Base-by-base conservation (phyloP, 345 rosid genomes). In the Brassica incana region DNA sequence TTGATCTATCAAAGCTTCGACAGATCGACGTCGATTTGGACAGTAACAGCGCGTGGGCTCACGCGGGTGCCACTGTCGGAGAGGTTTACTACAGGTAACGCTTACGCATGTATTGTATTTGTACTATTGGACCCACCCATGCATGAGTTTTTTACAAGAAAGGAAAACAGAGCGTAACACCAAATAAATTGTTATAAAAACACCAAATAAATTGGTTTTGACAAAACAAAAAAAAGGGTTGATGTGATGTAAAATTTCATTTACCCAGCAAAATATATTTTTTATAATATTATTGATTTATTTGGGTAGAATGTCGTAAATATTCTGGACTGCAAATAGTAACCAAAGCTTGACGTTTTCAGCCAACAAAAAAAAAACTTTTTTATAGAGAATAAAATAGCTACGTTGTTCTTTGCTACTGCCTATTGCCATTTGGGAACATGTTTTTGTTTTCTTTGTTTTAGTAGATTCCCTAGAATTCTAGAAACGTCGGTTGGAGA, bases 1-100 rank as follows among this genome's bases (percentile, higher is more conserved):
- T 89, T 3, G 96, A 92, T 83, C 80, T 92, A 23, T 50, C 83
- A 2, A 85, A 74, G 77, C 87, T 92, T 10, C 85, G 97, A 15
- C 72, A 84, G 3, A 65, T 92, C 20, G 81, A 71, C 27, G 90
- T 90, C 2, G 86, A 89, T 69, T 73, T 87, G 10, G 81, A 77
- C 3, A 82, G 81, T n/a, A 83, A 85, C 78, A 85, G 77, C 71
- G 94, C 97, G 14, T 92, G 96, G 97, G 83, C 86, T 69, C 88
- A 90, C 74, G 86, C 92, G 0, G 97, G 97, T 1, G 96, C 97
- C 11, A 90, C 97, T 1, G 48, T 83, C 7, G 94, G 96, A 12
- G 96, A 92, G 71, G 87, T 85, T 72, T 81, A 81, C 40, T 81
- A 81, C 60, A 76, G 84, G 84, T 79, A 79, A 79, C 43, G 27